These are phyloP conservation scores for Exidia glandulosa DNA, from an alignment of 768 basidiomycete species.

Conservation along the genomic window DNA sequence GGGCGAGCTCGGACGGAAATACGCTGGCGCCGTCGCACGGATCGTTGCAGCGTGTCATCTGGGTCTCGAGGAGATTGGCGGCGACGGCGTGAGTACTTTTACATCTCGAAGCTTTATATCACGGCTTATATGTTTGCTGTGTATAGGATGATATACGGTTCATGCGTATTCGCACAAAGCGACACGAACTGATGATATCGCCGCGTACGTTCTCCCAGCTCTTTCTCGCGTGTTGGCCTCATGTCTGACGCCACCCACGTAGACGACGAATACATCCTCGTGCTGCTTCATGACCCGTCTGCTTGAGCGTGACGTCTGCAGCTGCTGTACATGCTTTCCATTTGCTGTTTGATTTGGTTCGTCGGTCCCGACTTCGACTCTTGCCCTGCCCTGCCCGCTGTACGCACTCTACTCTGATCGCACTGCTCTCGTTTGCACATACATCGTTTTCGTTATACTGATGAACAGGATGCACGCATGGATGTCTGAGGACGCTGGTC, in stretches of 20 bases:
- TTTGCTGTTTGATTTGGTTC: no score
- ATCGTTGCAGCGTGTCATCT: slow-evolving; percentile 70
- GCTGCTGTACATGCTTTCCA: not conserved
- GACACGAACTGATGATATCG: slow-evolving; percentile 90
- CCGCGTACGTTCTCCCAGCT: slow-evolving; percentile 47
- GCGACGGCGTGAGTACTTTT: slow-evolving; percentile 22
- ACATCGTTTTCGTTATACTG: no score
- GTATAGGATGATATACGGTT: slow-evolving; percentile 74
- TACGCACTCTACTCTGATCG: not conserved
- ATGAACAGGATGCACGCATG: no score
- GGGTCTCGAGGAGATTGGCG: slow-evolving; percentile 71
- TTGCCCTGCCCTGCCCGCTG: not conserved
- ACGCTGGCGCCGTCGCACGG: slow-evolving; percentile 56
- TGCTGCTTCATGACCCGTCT: slow-evolving; percentile 71
- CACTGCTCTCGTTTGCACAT: not conserved
- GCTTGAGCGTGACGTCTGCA: slow-evolving; percentile 20
- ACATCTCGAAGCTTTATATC: not conserved
- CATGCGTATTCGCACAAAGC: slow-evolving; percentile 81
- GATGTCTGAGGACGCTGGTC: no score
- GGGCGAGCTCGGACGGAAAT: slow-evolving; percentile 68
- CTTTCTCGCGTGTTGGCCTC: not conserved
- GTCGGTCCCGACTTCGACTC: no score
- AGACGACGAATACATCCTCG: slow-evolving; percentile 76
- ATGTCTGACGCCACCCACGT: not conserved
- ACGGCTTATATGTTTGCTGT: not conserved